A percentile compares a stretch with the other conserved stretches of the same genome.
phyloP scores from a whole-genome alignment of 345 rosid species.

The Bruguiera gymnorhiza region DNA sequence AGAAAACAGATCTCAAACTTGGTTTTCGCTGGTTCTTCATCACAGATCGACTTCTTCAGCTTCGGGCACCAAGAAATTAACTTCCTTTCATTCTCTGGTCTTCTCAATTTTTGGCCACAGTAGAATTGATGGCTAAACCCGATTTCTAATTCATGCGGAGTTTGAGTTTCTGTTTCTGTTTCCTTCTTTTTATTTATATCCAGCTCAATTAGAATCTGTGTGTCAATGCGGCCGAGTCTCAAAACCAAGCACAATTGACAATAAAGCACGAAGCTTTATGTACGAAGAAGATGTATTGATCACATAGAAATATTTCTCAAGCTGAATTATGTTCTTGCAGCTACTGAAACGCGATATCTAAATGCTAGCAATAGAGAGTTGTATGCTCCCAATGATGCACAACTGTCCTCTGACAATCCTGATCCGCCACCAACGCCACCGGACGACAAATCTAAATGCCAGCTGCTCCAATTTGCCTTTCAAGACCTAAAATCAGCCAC shows the following conservation, averaged over 20 bases:
- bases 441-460: slow-evolving; percentile 38
- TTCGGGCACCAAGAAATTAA: not conserved
- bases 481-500: slow-evolving; percentile 34
- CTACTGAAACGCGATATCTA: slow-evolving; percentile 61
- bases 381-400: slow-evolving; percentile 53
- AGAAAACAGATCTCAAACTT: slow-evolving; percentile 21
- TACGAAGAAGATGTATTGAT: too few species aligned
- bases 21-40: slow-evolving; percentile 14
- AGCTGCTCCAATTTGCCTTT: slow-evolving; percentile 27
- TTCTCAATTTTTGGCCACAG: not conserved
- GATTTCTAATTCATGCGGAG: not conserved
- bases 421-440: slow-evolving; percentile 25
- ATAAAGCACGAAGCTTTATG: not conserved
- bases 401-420: slow-evolving; percentile 44
- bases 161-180: slow-evolving; percentile 5
- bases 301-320: not conserved
- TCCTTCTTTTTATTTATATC: not conserved
- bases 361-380: slow-evolving; percentile 75
- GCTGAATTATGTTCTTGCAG: slow-evolving; percentile 32
- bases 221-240: not conserved
- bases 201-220: not conserved
- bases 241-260: slow-evolving; percentile 7
- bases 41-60: slow-evolving; percentile 8
- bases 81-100: not conserved
- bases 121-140: not conserved